Percentiles rank a stretch among this genome's conserved stretches.
These are phyloP conservation scores for Dothiorella sarmentorum DNA, from an alignment of 2,329 filamentous ascomycete genomes.

Conservation along the genomic window DNA sequence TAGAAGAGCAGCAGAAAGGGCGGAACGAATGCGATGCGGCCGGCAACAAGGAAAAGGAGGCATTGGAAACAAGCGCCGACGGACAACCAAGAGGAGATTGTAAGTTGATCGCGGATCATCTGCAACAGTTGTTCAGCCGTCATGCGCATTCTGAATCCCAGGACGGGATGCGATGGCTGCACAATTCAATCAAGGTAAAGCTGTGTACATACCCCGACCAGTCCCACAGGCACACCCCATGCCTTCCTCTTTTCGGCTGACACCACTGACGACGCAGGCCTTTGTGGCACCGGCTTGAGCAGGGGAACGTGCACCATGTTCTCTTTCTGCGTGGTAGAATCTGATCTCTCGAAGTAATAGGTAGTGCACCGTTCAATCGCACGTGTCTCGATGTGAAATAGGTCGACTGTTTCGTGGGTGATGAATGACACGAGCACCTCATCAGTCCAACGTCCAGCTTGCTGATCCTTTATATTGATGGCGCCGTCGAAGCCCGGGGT, in stretches of 20 bases:
- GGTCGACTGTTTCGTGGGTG: no score
- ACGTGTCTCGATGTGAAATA: background rate
- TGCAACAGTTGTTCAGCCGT: background rate
- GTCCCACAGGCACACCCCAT: conserved; percentile 2
- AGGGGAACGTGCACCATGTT: conserved; percentile 1
- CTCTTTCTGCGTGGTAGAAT: background rate
- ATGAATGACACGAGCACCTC: no score
- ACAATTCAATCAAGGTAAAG: background rate
- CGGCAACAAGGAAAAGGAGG: conserved; percentile 33
- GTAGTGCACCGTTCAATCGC: background rate
- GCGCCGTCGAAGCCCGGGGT: no score
- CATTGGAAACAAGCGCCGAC: conserved; percentile 41
- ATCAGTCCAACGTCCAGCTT: no score
- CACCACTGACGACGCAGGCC: background rate
- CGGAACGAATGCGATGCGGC: conserved; percentile 35
- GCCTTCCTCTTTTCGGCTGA: background rate
- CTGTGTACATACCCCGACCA: background rate
- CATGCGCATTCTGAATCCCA: background rate
- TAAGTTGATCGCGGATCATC: conserved; percentile 23
- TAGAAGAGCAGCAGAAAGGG: conserved; percentile 33
- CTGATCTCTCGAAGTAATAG: background rate
- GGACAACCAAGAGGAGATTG: conserved; percentile 41
- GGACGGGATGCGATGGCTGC: background rate
- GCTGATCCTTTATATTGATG: no score
- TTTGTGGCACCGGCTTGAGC: background rate